phyloP scores from a whole-genome alignment of 768 basidiomycete genomes.

The Calocybe cyanea region DNA sequence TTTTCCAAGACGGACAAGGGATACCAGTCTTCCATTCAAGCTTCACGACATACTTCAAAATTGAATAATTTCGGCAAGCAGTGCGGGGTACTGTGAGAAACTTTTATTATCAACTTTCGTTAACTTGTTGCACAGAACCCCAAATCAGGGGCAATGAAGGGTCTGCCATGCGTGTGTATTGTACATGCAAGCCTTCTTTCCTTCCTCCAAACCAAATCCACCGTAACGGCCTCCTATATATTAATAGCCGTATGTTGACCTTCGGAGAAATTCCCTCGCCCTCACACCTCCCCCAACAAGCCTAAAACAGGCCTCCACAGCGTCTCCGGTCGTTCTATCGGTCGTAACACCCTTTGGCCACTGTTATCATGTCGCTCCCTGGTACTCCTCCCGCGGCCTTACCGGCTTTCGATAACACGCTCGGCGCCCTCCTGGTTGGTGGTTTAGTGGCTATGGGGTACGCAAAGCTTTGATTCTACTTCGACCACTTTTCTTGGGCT shows the following conservation, averaged over 20 bases:
- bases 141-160: neutral
- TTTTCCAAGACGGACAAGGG: too few relatives aligned
- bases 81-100: too few relatives aligned
- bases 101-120: too few relatives aligned
- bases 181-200: neutral
- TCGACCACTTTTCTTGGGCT: neutral
- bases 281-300: too few relatives aligned
- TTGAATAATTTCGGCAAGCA: too few relatives aligned
- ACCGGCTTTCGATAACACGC: constrained; percentile 41
- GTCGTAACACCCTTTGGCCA: neutral
- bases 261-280: too few relatives aligned
- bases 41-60: too few relatives aligned
- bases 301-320: too few relatives aligned
- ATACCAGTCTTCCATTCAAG: too few relatives aligned
- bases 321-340: too few relatives aligned
- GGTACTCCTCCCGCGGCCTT: constrained; percentile 6
- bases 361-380: constrained; percentile 15
- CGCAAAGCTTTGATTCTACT: constrained; percentile 16
- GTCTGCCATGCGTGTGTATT: neutral
- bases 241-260: neutral
- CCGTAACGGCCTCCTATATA: constrained; percentile 1
- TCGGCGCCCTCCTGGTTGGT: constrained; percentile 54
- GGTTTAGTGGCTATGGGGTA: constrained; percentile 52
- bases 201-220: constrained; percentile 1
- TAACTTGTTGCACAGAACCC: too few relatives aligned